Base-by-base conservation (phyloP, 2,329 filamentous ascomycete genomes). In the Monosporascus cannonballus region DNA sequence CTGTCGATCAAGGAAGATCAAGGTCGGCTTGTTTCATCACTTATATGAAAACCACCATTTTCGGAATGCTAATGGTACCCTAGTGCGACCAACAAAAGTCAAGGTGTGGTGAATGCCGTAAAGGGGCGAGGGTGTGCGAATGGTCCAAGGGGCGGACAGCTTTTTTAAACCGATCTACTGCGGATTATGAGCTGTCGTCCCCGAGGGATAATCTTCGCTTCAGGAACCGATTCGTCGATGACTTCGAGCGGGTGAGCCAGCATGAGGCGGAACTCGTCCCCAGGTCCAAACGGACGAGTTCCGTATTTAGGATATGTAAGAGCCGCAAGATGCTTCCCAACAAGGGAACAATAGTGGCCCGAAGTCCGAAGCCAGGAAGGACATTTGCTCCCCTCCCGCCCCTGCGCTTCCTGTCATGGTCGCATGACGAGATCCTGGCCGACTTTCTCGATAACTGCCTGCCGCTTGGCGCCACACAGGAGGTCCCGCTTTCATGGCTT, bases 1-100 rank as follows among this genome's bases (percentile, higher is more conserved):
- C 18, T 61, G 59, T 42, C 55, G 48, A 49, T 54, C 38, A 42
- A 61, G 53, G 47, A 61, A 61, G 48, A 57, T 60, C 46, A 61
- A 61, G 55, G 59, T 61, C 37, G 41, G 47, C n/a, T 18, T 17
- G 4, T 17, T 14, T 36, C 34, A 38, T 44, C 15, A 2, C 11
- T 7, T 24, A 24, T n/a, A 6, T 47, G 4, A 20, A 6, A 14
- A 24, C 11, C 42, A 24, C 25, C 34, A 11, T 17, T 30, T n/a
- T 47, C n/a, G 17, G 25, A 42, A 45, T 25, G 4, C 38, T 25
- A 17, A 49, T 24, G 18, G 17, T 6, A 22, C 6, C 3, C 4
- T 47, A 61, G 59, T 61, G 59, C 42, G 58, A 61, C 49, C 49
- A 59, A 50, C 49, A 53, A 42, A 57, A 38, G 36, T 58, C 56